Evolutionary conservation across 257 asterid genomes (phyloP), one percentile per base, ranked within the genome.

Genomic region (Nicotiana attenuata): DNA sequence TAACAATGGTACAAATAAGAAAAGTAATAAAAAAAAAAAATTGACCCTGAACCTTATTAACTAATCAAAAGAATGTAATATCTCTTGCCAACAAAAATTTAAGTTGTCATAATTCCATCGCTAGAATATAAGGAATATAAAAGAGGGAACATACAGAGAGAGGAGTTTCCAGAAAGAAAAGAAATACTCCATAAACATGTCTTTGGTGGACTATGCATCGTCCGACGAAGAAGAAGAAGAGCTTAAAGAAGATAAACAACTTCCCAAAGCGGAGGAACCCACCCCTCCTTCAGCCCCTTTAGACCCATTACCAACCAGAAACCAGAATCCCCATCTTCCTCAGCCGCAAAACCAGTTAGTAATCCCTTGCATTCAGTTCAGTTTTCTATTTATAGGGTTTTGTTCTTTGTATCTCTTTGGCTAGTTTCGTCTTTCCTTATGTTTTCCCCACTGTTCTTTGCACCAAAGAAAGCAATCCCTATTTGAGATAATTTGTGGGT

Each of bases 131-230:
- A 33, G 69, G 65, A 68, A 53, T 20, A 35, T 33, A 52, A 64
- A 82, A 77, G 7, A 94, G 55, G 24, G 10, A 19, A 57, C 24
- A 19, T 5, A 56, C 4, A 53, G 11, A 41, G 50, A 41, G 10
- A 31, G 7, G 76, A 66, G 52, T 33, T 66, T 17, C 26, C 52
- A 31, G 22, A 65, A 65, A 1, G 66, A 10, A 6, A 9, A 5
- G 20, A 20, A 45, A 53, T 41, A 65, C 22, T 29, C n/a, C 33
- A 63, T 11, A 68, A 79, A 78, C 2, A 94, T 94, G 98, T 90
- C 97, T 85, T 91, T 94, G 89, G 97, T 94, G 81, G 97, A 91
- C 78, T 94, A 94, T 83, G 96, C 90, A 63, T 91, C 92, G 24
- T 94, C 96, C 64, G 88, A 67, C n/a, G 50, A 79, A n/a, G 82